Percentiles rank a stretch among this genome's conserved stretches.
phyloP scores from a whole-genome alignment of 2,329 filamentous ascomycete species.

The Cytospora schulzeri region DNA sequence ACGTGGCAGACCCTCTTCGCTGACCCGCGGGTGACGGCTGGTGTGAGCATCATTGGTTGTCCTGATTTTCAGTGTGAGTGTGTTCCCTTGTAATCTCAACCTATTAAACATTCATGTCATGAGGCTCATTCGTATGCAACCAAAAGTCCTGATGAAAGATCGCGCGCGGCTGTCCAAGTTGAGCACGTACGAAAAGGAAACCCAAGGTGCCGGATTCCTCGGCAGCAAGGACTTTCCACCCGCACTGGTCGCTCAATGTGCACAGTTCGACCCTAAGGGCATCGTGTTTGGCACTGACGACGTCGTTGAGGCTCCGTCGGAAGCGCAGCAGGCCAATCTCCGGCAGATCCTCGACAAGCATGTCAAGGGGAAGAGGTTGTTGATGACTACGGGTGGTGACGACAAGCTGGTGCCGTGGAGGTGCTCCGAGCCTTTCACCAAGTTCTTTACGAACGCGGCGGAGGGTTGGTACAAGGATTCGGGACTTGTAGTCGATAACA shows the following conservation, averaged over 20 bases:
- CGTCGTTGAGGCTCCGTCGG: conserved; percentile 37
- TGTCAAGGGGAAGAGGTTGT: conserved; percentile 63
- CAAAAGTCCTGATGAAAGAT: conserved; percentile 67
- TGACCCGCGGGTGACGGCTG: conserved; percentile 78
- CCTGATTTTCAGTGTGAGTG: conserved; percentile 70
- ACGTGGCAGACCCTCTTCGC: conserved; percentile 82
- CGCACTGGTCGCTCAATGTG: conserved; percentile 64
- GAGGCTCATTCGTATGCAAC: conserved; percentile 26
- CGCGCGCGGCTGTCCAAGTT: conserved; percentile 74
- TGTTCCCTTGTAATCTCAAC: neutral
- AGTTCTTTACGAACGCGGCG: conserved; percentile 59
- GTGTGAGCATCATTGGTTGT: conserved; percentile 81
- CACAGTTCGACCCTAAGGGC: conserved; percentile 72
- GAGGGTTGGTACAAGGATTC: conserved; percentile 57
- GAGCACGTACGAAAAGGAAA: conserved; percentile 57
- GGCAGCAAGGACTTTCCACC: conserved; percentile 78
- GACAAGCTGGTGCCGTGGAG: conserved; percentile 75
- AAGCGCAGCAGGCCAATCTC: conserved; percentile 47
- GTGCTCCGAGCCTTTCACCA: conserved; percentile 61
- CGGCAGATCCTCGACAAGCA: conserved; percentile 48
- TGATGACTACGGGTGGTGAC: conserved; percentile 65
- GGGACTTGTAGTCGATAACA: conserved; percentile 61
- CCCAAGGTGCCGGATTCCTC: conserved; percentile 65
- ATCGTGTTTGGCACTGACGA: conserved; percentile 63
- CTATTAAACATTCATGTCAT: conserved; percentile 42